Percentiles rank a stretch among this genome's conserved stretches.
These are phyloP conservation scores for Mercurialis annua DNA, from an alignment of 345 rosid species.

Conservation along the genomic window DNA sequence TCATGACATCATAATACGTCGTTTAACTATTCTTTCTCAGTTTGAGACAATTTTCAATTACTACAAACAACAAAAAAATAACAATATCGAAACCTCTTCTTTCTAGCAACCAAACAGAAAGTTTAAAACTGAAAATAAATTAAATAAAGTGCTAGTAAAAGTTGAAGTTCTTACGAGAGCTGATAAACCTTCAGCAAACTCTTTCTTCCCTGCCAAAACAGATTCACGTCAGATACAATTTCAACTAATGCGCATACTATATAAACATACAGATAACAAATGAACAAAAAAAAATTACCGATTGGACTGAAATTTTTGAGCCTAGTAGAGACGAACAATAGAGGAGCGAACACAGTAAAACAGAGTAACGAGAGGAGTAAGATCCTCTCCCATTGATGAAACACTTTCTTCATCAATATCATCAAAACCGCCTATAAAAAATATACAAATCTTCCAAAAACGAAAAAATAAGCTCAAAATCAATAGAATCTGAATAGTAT, in stretches of 20 bases:
- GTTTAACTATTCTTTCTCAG: not conserved
- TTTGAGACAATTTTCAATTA: too few relatives aligned
- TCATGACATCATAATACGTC: too few relatives aligned
- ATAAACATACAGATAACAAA: constrained; percentile 1
- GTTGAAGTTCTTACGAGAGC: constrained; percentile 45
- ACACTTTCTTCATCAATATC: constrained; percentile 62
- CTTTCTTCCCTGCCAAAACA: constrained; percentile 53
- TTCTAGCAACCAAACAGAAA: constrained; percentile 9
- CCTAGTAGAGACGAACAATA: constrained; percentile 56
- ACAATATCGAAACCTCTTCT: not conserved
- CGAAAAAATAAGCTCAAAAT: not conserved
- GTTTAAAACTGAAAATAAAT: not conserved
- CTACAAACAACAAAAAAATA: too few relatives aligned
- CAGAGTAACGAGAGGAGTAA: constrained; percentile 70
- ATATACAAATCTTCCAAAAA: not conserved
- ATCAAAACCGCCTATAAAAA: not conserved
- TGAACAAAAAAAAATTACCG: constrained; percentile 42
- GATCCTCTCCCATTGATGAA: constrained; percentile 69
- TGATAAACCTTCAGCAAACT: constrained; percentile 58
- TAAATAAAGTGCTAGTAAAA: constrained; percentile 7
- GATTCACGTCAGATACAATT: constrained; percentile 14
- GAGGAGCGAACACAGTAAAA: constrained; percentile 68
- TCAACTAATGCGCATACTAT: constrained; percentile 10
- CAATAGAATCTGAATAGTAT: constrained; percentile 5
- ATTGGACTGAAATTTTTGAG: constrained; percentile 44